These are phyloP conservation scores for Lentinula raphanica DNA, from an alignment of 768 basidiomycete species.

Conservation along the genomic window DNA sequence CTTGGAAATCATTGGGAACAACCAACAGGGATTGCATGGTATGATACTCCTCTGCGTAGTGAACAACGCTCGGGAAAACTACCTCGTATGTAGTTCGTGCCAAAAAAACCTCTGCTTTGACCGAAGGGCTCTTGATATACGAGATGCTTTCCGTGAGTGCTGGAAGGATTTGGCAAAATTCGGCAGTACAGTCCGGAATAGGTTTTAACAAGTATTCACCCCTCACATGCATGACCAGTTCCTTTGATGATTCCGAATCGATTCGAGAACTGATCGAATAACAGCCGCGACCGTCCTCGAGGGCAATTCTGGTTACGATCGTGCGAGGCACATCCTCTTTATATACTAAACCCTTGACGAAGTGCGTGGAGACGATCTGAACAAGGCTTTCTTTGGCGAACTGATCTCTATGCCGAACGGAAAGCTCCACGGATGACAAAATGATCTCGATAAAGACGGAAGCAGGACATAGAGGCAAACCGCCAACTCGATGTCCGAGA, in stretches of 20 bases:
- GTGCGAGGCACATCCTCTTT: constrained; percentile 22
- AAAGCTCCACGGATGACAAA: constrained; percentile 37
- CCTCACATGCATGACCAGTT: constrained; percentile 35
- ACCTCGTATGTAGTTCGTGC: constrained; percentile 57
- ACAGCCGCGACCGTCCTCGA: constrained; percentile 30
- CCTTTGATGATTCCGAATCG: constrained; percentile 19
- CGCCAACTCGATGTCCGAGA: constrained; percentile 53
- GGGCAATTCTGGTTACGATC: constrained; percentile 35
- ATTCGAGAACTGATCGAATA: constrained; percentile 45
- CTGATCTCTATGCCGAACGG: constrained; percentile 24
- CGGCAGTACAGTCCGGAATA: constrained; percentile 23
- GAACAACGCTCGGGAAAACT: constrained; percentile 65
- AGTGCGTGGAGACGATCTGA: constrained; percentile 39
- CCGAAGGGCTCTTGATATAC: constrained; percentile 22
- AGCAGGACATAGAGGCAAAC: constrained; percentile 55
- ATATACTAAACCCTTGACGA: constrained; percentile 52
- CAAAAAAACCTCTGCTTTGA: constrained; percentile 42
- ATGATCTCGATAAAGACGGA: constrained; percentile 60
- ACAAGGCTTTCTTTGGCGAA: constrained; percentile 25
- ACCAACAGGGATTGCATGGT: constrained; percentile 53
- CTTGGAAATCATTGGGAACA: constrained; percentile 41
- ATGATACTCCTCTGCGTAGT: constrained; percentile 54
- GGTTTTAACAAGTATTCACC: constrained; percentile 41
- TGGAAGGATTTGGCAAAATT: constrained; percentile 34
- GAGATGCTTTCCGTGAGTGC: constrained; percentile 28